Conservation (phyloP, 164 flowering plant genomes). For the Liquidambar formosana region DNA sequence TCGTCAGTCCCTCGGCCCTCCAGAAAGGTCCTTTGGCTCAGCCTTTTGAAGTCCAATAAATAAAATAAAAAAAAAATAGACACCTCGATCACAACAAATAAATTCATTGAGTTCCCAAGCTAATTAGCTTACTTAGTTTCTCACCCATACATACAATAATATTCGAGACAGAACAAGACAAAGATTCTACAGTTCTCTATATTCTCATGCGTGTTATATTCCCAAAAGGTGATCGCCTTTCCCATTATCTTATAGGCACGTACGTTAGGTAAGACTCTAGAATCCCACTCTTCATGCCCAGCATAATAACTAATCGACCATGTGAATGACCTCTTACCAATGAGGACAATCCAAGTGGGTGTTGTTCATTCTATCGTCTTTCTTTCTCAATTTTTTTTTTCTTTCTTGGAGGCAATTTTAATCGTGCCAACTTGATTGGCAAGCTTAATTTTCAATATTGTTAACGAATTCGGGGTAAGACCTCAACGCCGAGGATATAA, state of each 20-base stretch:
- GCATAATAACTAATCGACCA: slow-evolving; percentile 10
- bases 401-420: not conserved
- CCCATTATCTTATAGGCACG: not conserved
- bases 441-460: slow-evolving; percentile 14
- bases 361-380: not conserved
- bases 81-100: no score
- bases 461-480: slow-evolving; percentile 10
- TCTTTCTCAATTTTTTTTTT: no score
- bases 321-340: slow-evolving; percentile 3
- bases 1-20: no score
- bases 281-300: slow-evolving; percentile 10
- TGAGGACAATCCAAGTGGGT: not conserved
- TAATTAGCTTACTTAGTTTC: no score
- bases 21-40: no score
- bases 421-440: slow-evolving; percentile 3
- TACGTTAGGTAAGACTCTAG: slow-evolving; percentile 13
- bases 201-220: not conserved
- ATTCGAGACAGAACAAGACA: not conserved
- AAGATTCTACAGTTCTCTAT: not conserved
- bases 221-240: slow-evolving; percentile 8
- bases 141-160: not conserved
- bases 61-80: no score
- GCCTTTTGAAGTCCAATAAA: no score
- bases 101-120: no score
- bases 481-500: slow-evolving; percentile 1